Evolutionary conservation across 2,329 filamentous ascomycete species (phyloP).

Genomic region (Colletotrichum limetticola): DNA sequence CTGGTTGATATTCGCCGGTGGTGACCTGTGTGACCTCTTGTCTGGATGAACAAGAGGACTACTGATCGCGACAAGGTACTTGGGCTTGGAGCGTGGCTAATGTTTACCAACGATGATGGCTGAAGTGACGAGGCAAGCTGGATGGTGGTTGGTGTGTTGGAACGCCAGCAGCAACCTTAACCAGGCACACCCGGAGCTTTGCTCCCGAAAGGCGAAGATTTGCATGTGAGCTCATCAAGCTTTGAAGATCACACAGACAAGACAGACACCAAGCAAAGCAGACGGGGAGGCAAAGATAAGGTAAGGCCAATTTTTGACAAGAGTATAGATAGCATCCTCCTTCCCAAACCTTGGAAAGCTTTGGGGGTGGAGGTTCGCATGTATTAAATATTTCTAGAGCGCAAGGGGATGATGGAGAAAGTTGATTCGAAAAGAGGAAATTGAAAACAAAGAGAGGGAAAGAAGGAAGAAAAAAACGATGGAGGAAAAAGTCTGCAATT

Average conservation of each 20-base stretch:
- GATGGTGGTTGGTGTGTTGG: conserved; percentile 1
- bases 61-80: conserved; percentile 1
- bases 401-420: background rate
- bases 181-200: conserved; percentile 26
- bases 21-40: conserved; percentile 18
- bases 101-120: conserved; percentile 14
- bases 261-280: conserved; percentile 14
- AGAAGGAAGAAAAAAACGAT: conserved; percentile 28
- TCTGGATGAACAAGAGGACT: conserved; percentile 6
- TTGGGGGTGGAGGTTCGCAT: background rate
- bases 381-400: conserved; percentile 24
- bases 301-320: background rate
- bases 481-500: conserved; percentile 32
- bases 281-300: background rate
- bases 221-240: conserved; percentile 35
- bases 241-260: conserved; percentile 32
- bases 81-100: background rate
- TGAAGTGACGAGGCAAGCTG: conserved; percentile 4
- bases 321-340: background rate
- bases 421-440: background rate
- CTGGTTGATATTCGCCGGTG: conserved; percentile 7
- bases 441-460: background rate
- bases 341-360: background rate
- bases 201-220: conserved; percentile 32
- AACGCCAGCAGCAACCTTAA: conserved; percentile 30